phyloP scores from a whole-genome alignment of 306 rosid species.

The Pyrus communis region DNA sequence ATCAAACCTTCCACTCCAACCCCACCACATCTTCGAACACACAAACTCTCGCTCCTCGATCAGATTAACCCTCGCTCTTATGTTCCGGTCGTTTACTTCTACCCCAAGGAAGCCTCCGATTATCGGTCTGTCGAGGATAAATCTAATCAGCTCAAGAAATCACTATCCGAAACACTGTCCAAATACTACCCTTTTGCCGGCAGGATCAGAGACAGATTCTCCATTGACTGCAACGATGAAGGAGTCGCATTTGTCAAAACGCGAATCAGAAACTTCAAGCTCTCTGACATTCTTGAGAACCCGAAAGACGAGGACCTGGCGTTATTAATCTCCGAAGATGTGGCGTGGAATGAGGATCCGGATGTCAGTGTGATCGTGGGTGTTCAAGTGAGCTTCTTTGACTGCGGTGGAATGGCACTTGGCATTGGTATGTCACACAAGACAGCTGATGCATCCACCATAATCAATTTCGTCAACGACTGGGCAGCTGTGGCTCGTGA shows the following conservation, averaged over 20 bases:
- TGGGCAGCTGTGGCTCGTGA: constrained; percentile 38
- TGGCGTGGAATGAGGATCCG: constrained; percentile 12
- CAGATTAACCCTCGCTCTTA: constrained; percentile 4
- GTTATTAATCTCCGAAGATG: constrained; percentile 17
- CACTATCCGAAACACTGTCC: constrained; percentile 36
- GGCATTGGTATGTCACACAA: constrained; percentile 40
- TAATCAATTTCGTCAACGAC: constrained; percentile 29
- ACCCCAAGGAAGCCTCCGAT: background rate
- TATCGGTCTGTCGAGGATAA: background rate
- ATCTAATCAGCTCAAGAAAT: constrained; percentile 24
- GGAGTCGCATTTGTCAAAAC: constrained; percentile 39
- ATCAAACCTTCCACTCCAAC: constrained; percentile 48
- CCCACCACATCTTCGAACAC: constrained; percentile 21
- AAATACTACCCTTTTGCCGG: constrained; percentile 51
- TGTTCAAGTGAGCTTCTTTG: constrained; percentile 34
- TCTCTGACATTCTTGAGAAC: constrained; percentile 25
- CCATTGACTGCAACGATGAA: constrained; percentile 47
- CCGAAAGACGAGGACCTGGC: background rate
- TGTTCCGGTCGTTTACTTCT: constrained; percentile 39
- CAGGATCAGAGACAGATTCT: constrained; percentile 18
- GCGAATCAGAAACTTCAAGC: background rate
- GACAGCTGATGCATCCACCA: constrained; percentile 31
- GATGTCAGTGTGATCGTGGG: constrained; percentile 2
- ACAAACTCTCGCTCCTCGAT: constrained; percentile 34
- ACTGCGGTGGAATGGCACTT: constrained; percentile 38